Evolutionary conservation across 1,284 basidiomycete genomes (phyloP).

Genomic region (Trametes sp.): DNA sequence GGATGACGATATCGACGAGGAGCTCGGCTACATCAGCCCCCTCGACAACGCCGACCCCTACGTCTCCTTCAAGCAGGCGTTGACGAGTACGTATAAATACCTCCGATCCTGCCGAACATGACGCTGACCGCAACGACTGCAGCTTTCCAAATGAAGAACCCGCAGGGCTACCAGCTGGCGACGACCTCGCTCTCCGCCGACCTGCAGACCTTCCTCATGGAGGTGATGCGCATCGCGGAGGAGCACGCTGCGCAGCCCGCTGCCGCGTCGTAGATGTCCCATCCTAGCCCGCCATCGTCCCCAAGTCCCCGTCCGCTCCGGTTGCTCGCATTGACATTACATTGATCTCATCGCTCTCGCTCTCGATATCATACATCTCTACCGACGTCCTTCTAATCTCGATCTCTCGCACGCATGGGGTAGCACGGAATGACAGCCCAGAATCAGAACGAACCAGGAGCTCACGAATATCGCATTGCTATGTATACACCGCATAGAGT

Average conservation of each 20-base stretch:
- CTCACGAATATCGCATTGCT: conserved; percentile 2
- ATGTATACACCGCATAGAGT: neutral
- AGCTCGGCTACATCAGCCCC: conserved; percentile 82
- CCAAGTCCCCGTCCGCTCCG: neutral
- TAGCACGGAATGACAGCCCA: conserved; percentile 10
- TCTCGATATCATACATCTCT: conserved; percentile 24
- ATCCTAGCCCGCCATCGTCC: neutral
- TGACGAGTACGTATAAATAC: conserved; percentile 60
- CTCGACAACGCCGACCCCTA: conserved; percentile 80
- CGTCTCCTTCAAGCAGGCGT: conserved; percentile 73
- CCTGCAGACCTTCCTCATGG: conserved; percentile 81
- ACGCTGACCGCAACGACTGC: conserved; percentile 2
- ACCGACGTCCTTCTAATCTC: conserved; percentile 24
- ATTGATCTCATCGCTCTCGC: conserved; percentile 27
- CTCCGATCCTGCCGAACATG: neutral
- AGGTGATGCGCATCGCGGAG: conserved; percentile 74
- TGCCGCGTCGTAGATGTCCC: conserved; percentile 13
- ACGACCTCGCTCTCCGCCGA: conserved; percentile 76
- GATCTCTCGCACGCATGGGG: conserved; percentile 12
- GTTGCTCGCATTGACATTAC: conserved; percentile 17
- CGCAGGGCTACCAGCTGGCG: conserved; percentile 67
- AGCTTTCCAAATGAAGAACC: conserved; percentile 81
- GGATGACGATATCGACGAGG: conserved; percentile 73
- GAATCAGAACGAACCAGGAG: conserved; percentile 12
- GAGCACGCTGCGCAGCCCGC: conserved; percentile 27